Evolutionary conservation across 1,284 basidiomycete genomes (phyloP).

Genomic region (Cryptococcus maquisensis): DNA sequence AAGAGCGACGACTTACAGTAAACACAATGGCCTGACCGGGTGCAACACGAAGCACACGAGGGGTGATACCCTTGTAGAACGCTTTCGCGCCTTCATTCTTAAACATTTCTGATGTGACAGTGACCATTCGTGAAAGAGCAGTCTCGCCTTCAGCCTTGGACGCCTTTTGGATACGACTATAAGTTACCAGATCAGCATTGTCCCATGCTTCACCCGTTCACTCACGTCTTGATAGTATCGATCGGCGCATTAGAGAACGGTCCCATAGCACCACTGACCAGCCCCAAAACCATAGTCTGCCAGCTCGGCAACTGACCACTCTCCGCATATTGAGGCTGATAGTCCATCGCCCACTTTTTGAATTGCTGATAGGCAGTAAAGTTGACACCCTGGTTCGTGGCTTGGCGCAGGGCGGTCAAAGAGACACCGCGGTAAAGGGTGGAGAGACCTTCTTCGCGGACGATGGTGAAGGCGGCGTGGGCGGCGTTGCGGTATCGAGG

Average conservation of each 20-base stretch:
- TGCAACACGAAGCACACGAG: conserved; percentile 90
- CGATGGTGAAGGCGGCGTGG: conserved; percentile 92
- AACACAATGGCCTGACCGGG: conserved; percentile 66
- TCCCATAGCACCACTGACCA: conserved; percentile 95
- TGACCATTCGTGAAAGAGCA: conserved; percentile 65
- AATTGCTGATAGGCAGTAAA: conserved; percentile 98
- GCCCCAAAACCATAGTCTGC: conserved; percentile 89
- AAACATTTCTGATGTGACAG: conserved; percentile 90
- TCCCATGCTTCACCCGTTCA: neutral
- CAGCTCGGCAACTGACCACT: conserved; percentile 69
- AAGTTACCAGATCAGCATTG: neutral
- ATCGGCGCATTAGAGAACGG: conserved; percentile 96
- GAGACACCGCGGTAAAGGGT: conserved; percentile 90
- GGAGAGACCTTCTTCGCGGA: conserved; percentile 82
- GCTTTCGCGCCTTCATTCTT: conserved; percentile 78
- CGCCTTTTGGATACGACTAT: conserved; percentile 66
- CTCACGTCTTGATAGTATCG: conserved; percentile 88
- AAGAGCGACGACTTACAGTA: conserved; percentile 41
- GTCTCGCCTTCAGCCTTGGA: conserved; percentile 71
- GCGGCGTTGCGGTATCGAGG: conserved; percentile 92
- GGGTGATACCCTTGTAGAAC: conserved; percentile 97
- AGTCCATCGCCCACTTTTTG: conserved; percentile 71
- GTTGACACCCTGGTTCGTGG: conserved; percentile 98
- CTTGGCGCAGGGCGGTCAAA: conserved; percentile 90
- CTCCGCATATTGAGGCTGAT: conserved; percentile 68